Conservation (phyloP, 371 early-diverging fungal genomes). For the Mucor piriformis region DNA sequence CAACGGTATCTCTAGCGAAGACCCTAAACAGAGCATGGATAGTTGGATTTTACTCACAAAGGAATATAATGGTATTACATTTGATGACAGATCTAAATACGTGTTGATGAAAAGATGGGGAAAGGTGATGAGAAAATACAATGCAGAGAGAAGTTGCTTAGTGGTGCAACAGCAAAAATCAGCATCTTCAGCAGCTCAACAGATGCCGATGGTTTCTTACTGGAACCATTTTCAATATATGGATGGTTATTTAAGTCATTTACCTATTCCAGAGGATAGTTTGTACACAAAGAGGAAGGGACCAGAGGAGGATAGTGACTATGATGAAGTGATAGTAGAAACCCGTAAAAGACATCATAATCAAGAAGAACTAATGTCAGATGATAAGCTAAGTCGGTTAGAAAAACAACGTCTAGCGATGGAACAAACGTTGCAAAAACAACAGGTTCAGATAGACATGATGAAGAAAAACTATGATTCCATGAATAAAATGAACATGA, state of each 20-base stretch:
- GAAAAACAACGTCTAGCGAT: background rate
- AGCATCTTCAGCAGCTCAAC: background rate
- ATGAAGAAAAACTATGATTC: background rate
- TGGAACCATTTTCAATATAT: slow-evolving; percentile 21
- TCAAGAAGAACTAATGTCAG: background rate
- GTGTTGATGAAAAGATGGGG: background rate
- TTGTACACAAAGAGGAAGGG: background rate
- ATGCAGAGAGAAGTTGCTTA: slow-evolving; percentile 10
- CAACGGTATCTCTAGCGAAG: background rate
- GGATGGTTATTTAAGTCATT: slow-evolving; percentile 10
- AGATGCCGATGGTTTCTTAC: slow-evolving; percentile 4
- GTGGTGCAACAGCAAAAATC: background rate
- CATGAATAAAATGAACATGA: slow-evolving; percentile 9
- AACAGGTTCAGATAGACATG: slow-evolving; percentile 7
- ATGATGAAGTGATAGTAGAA: background rate
- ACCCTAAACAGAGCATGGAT: background rate
- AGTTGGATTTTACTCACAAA: slow-evolving; percentile 1
- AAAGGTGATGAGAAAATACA: slow-evolving; percentile 12
- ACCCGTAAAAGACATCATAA: background rate
- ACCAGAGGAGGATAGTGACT: background rate
- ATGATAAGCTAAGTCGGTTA: background rate
- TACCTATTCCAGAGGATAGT: slow-evolving; percentile 8
- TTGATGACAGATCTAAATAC: background rate
- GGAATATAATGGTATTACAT: slow-evolving; percentile 14
- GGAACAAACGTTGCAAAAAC: slow-evolving; percentile 5